phyloP scores from a whole-genome alignment of 129 eudicot species.

The Centella asiatica region DNA sequence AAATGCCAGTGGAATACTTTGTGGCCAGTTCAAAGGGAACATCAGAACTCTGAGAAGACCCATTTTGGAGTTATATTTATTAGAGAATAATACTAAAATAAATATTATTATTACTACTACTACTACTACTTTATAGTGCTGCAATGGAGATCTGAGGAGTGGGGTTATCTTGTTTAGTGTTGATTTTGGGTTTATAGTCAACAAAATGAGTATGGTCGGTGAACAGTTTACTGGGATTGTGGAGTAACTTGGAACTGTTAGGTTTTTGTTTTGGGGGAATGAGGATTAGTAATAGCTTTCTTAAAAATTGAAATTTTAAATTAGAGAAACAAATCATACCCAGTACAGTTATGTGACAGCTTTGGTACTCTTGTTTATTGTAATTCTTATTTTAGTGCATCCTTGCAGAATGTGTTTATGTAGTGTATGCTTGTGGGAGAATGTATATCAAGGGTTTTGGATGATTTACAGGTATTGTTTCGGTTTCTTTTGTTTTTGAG shows the following conservation, averaged over 20 bases:
- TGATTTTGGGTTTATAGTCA: background rate
- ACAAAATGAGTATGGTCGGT: background rate
- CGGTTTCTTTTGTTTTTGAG: background rate
- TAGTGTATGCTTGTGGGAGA: constrained; percentile 6
- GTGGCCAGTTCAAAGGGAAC: constrained; percentile 16
- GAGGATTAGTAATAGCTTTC: background rate
- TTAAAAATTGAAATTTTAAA: background rate
- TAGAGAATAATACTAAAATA: background rate
- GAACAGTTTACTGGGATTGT: background rate
- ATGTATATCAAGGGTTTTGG: background rate
- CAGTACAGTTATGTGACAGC: background rate
- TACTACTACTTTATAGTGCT: background rate
- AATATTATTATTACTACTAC: fast-evolving
- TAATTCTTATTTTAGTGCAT: background rate
- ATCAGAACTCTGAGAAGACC: constrained; percentile 5
- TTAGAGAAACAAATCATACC: background rate
- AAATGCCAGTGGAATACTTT: background rate
- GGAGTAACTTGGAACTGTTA: background rate
- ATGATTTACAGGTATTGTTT: constrained; percentile 11
- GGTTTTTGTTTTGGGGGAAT: background rate
- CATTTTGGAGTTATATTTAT: background rate
- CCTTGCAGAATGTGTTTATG: background rate
- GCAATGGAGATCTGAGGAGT: background rate
- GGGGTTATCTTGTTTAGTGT: constrained; percentile 5
- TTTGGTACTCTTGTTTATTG: constrained; percentile 4